Evolutionary conservation across 345 rosid genomes (phyloP), one percentile per base, ranked within the genome.

Genomic region (Aquilaria yunnanensis): DNA sequence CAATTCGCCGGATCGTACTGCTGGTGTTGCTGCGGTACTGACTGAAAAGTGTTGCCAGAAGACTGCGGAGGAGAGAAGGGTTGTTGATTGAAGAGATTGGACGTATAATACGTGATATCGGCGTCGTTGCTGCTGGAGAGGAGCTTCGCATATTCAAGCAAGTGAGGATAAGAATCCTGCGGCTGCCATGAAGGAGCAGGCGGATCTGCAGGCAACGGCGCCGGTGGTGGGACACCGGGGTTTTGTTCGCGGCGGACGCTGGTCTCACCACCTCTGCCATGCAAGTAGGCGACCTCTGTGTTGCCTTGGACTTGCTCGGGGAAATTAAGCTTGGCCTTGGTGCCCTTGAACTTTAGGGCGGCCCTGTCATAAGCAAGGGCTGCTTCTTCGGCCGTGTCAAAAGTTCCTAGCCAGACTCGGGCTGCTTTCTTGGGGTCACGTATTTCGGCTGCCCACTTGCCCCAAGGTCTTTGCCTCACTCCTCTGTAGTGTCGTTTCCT

Each of bases 401-500:
- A 93, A 48, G 98, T 90, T 55, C 97, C 98, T 16, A 93, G 85
- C 98, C 98, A 93, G 3, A 83, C 86, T 60, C 98, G 80, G 7
- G 81, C 82, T 56, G 88, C 90, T 68, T 87, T 93, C 50, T 73
- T 59, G 0, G 98, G 98, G 61, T 90, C 92, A 9, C 98, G 78
- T 23, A 93, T 93, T 70, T 93, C 98, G 0, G 98, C 94, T 0
- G 97, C 97, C 98, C 98, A 93, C 74, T 90, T 93, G 0, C 98
- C 98, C 98, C 98, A 93, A 34, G 94, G 96, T 62, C 98, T 80
- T 66, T 88, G 98, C 70, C 98, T 82, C 23, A 93, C 96, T 62
- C 98, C 98, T 69, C 98, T 83, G 66, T 92, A 92, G 63, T 89
- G 96, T 56, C 81, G 78, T 67, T 67, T 83, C 74, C 86, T 78